Conservation (phyloP, 2,329 filamentous ascomycete species). For the Plenodomus biglobosus region DNA sequence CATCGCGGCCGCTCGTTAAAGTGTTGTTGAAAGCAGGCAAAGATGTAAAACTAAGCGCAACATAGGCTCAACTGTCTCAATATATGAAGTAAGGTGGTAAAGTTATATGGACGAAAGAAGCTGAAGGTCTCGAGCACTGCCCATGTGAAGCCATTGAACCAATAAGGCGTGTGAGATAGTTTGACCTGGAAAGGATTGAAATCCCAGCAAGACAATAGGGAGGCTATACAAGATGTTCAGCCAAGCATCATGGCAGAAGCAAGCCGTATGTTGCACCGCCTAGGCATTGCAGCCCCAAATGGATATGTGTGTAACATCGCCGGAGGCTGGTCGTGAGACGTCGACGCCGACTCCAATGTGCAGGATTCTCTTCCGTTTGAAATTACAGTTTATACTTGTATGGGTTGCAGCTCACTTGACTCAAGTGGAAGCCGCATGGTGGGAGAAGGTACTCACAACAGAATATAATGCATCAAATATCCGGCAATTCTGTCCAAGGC, state of each 20-base stretch:
- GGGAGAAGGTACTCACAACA: background rate
- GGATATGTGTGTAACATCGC: background rate
- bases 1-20: background rate
- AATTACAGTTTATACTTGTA: background rate
- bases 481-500: background rate
- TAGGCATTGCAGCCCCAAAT: background rate
- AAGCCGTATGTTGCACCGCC: conserved; percentile 9
- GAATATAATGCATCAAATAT: background rate
- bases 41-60: background rate
- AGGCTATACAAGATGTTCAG: conserved; percentile 3
- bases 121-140: background rate
- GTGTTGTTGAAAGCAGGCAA: background rate
- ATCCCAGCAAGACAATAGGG: conserved; percentile 3
- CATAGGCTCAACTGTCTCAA: conserved; percentile 2
- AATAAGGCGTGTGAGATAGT: conserved; percentile 4
- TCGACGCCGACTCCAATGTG: background rate
- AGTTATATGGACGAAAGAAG: background rate
- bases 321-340: background rate
- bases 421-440: background rate
- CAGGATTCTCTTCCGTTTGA: background rate
- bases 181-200: background rate
- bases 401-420: background rate
- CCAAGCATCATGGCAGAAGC: conserved; percentile 1
- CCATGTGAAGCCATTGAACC: conserved; percentile 7
- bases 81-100: conserved; percentile 5